Evolutionary conservation across 2,329 filamentous ascomycete genomes (phyloP), one percentile per base, ranked within the genome.

Genomic region (Penicillium sp.): DNA sequence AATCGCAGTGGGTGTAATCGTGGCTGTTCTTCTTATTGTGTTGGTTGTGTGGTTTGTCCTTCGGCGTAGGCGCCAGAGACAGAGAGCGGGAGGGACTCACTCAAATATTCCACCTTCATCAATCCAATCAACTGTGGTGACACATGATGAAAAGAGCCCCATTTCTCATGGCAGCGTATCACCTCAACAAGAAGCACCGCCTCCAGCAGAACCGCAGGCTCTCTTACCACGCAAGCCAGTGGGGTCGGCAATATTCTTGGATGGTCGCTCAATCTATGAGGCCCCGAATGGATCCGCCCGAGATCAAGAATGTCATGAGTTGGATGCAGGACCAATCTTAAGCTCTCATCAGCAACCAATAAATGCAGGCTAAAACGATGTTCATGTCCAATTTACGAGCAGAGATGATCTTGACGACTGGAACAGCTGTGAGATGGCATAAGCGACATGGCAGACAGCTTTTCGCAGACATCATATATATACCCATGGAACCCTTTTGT

Each of bases 1-100:
- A 4, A 70, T 73, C 14, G 68, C 68, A 8, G 58, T 66, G 66
- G 52, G 77, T 67, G 66, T 82, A 69, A 60, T 74, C 67, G 46
- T 78, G 67, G 43, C 78, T 64, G 44, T 64, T 5, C 17, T 69
- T 5, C 35, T 69, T 9, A 28, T 69, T 6, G 3, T 65, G 1
- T 16, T 61, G 0, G 2, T 57, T 5, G 14, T 63, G 3, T 69
- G 66, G 67, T 51, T 60, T 12, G 19, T 60, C 4, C 36, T 65
- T 19, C 56, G 60, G 17, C 56, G 53, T 3, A 59, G 63, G 3
- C 61, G 59, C 28, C 49, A 55, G 35, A 30, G n/a, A 47, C 43
- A 26, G 11, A 55, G 43, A 16, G 17, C 7, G 17, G 17, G 17
- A 16, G 42, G 22, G 8, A 12, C 33, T 3, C 36, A 25, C 9